A percentile compares a stretch with the other conserved stretches of the same genome.
Conservation (phyloP, 305 asterid genomes). For the Fraxinus sp. region DNA sequence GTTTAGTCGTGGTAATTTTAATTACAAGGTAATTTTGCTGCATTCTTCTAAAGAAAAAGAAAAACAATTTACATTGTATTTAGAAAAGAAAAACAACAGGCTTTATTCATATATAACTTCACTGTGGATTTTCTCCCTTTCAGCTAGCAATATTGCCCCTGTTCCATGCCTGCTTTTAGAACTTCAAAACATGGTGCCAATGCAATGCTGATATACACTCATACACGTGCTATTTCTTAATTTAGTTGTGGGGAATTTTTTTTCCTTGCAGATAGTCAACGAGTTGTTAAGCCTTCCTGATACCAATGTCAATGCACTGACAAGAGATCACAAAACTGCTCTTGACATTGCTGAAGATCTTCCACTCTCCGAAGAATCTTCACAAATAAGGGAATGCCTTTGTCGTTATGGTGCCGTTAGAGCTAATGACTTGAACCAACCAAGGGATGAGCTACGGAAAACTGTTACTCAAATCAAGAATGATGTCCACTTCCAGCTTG, state of each 20-base stretch:
- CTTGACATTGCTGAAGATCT: constrained; percentile 60
- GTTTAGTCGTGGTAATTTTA: neutral
- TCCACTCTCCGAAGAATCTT: constrained; percentile 55
- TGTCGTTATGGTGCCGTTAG: constrained; percentile 47
- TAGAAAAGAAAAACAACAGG: neutral
- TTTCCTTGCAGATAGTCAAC: constrained; percentile 45
- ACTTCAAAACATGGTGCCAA: neutral
- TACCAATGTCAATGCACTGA: constrained; percentile 53
- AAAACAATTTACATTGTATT: neutral
- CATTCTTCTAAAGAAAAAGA: neutral
- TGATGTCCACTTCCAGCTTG: constrained; percentile 60
- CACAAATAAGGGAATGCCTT: constrained; percentile 50
- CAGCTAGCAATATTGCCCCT: neutral
- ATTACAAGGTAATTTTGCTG: neutral
- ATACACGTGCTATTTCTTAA: neutral
- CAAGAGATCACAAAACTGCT: constrained; percentile 60
- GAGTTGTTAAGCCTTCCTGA: constrained; percentile 51
- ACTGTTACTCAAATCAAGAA: constrained; percentile 58
- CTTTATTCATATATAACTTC: neutral
- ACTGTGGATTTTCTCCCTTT: neutral
- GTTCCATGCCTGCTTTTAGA: neutral
- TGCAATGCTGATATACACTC: neutral
- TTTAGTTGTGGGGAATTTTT: neutral
- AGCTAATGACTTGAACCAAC: constrained; percentile 62
- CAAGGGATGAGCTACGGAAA: constrained; percentile 59